A percentile compares a stretch with the other conserved stretches of the same genome.
Evolutionary conservation across 225 moss, liverwort and hornwort species (phyloP).

Genomic region (Ulota crispa): DNA sequence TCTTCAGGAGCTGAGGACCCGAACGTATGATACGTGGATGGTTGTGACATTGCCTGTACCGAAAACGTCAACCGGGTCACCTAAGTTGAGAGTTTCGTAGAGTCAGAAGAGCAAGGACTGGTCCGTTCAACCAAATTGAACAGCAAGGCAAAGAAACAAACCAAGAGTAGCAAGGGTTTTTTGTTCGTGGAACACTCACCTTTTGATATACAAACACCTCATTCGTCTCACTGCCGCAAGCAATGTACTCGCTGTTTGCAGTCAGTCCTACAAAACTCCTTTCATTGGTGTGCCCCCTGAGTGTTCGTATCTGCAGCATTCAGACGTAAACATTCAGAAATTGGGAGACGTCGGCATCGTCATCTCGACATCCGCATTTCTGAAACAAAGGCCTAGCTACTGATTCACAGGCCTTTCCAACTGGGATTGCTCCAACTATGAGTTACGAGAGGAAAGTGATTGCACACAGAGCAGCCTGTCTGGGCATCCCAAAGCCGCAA

Average conservation of each 20-base stretch:
- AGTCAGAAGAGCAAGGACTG: background rate
- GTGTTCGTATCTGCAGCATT: slow-evolving; percentile 49
- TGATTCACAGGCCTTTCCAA: background rate
- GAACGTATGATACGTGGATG: background rate
- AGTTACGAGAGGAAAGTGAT: background rate
- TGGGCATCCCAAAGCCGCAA: slow-evolving; percentile 91
- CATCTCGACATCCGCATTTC: background rate
- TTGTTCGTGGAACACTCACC: slow-evolving; percentile 30
- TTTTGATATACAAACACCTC: slow-evolving; percentile 59
- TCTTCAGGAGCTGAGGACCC: too few relatives aligned
- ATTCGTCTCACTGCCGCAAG: slow-evolving; percentile 81
- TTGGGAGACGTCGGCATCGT: background rate
- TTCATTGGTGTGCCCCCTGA: slow-evolving; percentile 76
- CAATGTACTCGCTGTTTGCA: slow-evolving; percentile 84
- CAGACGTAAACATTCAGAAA: slow-evolving; percentile 6
- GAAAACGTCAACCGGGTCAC: background rate
- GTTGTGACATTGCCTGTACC: slow-evolving; percentile 43
- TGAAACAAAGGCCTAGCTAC: background rate
- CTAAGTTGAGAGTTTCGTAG: background rate
- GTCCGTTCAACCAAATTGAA: background rate
- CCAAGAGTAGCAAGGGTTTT: background rate
- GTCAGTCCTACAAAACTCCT: slow-evolving; percentile 85
- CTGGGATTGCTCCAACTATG: background rate
- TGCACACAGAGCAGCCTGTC: slow-evolving; percentile 62
- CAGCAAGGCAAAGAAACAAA: background rate